Conservation (phyloP, 2,329 filamentous ascomycete species). For the Ophiostoma angusticollis region DNA sequence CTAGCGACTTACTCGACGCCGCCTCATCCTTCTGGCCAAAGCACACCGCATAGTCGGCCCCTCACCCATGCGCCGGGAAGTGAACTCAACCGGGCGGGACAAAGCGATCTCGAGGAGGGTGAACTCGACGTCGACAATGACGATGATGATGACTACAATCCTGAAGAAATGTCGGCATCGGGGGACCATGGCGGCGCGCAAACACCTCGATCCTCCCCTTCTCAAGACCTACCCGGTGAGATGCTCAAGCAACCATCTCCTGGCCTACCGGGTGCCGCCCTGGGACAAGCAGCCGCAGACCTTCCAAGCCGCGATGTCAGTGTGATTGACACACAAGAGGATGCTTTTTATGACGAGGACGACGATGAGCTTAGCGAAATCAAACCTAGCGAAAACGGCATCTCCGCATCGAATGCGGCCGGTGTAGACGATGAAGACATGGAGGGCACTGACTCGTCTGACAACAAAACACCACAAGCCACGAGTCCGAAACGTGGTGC, state of each 20-base stretch:
- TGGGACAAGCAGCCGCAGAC: slow-evolving; percentile 3
- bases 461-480: neutral
- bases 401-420: slow-evolving; percentile 5
- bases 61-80: too few relatives aligned
- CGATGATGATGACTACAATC: slow-evolving; percentile 7
- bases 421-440: slow-evolving; percentile 13
- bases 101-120: slow-evolving; percentile 49
- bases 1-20: neutral
- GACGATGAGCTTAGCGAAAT: slow-evolving; percentile 10
- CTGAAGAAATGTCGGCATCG: slow-evolving; percentile 3
- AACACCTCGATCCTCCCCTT: neutral
- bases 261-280: neutral
- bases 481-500: slow-evolving; percentile 3
- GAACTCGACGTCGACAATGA: slow-evolving; percentile 62
- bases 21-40: neutral
- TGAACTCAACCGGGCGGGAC: too few relatives aligned
- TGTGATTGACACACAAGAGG: slow-evolving; percentile 13
- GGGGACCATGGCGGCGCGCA: neutral
- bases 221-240: neutral
- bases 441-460: slow-evolving; percentile 9
- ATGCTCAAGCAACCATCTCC: neutral
- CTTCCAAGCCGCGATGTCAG: slow-evolving; percentile 13
- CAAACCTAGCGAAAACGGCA: slow-evolving; percentile 6
- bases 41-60: neutral
- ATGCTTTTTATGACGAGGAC: slow-evolving; percentile 14